Conservation (phyloP, 768 basidiomycete genomes). For the Brasilioporus rufonigricans region DNA sequence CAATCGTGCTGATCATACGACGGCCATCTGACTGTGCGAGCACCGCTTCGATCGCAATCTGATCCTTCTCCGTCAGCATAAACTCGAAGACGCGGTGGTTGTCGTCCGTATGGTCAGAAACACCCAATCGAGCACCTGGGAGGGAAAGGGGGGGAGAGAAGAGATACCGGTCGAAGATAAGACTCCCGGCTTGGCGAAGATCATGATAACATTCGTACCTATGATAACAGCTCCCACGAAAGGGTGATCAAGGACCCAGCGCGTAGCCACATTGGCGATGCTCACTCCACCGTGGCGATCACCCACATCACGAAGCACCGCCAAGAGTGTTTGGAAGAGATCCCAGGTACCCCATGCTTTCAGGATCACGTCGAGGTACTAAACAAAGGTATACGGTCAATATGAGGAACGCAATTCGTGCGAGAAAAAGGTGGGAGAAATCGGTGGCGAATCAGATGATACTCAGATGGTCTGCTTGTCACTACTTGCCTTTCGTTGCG, state of each 20-base stretch:
- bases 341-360: constrained; percentile 78
- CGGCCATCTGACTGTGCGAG: constrained; percentile 60
- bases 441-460: not conserved
- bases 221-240: constrained; percentile 80
- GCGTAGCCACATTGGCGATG: constrained; percentile 76
- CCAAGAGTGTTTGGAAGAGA: constrained; percentile 67
- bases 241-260: constrained; percentile 78
- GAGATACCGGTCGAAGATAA: not conserved
- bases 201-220: constrained; percentile 39
- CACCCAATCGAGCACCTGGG: constrained; percentile 70
- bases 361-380: constrained; percentile 85
- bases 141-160: not conserved
- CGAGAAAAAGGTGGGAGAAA: not conserved
- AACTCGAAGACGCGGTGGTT: constrained; percentile 65
- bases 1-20: constrained; percentile 62
- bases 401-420: not conserved
- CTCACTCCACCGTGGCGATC: constrained; percentile 63
- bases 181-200: not conserved
- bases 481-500: constrained; percentile 68
- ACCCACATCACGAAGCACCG: constrained; percentile 58
- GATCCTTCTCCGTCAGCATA: constrained; percentile 53
- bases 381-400: not conserved
- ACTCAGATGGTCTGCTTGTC: not conserved
- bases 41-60: constrained; percentile 59
- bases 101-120: constrained; percentile 71